Conservation (phyloP, 1,139 yeast species). For the Eremothecium gossypii region DNA sequence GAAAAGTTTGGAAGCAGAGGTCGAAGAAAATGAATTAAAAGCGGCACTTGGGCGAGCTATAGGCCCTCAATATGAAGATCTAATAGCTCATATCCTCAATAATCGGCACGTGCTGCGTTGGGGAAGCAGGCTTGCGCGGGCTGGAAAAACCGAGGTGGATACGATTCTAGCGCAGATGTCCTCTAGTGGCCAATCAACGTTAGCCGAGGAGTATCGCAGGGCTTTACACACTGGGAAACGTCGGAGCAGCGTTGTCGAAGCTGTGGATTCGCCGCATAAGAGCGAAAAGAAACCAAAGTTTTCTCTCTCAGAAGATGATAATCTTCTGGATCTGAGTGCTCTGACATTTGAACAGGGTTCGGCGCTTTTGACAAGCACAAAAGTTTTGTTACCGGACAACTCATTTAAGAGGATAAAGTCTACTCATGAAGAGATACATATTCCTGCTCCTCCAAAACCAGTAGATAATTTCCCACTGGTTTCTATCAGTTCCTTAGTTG, state of each 20-base stretch:
- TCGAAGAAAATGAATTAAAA: constrained; percentile 12
- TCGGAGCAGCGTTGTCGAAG: constrained; percentile 10
- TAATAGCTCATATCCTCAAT: constrained; percentile 41
- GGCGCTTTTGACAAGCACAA: constrained; percentile 51
- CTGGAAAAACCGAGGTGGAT: constrained; percentile 32
- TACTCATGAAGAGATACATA: constrained; percentile 75
- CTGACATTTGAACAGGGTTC: constrained; percentile 65
- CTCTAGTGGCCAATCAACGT: constrained; percentile 28
- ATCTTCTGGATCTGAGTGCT: constrained; percentile 52
- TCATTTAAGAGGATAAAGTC: constrained; percentile 68
- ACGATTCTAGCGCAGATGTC: constrained; percentile 29
- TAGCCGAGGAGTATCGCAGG: constrained; percentile 29
- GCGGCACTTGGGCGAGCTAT: constrained; percentile 34
- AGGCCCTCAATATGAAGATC: constrained; percentile 41
- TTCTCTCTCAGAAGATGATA: constrained; percentile 32
- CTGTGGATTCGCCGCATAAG: constrained; percentile 1
- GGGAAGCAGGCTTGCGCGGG: constrained; percentile 39
- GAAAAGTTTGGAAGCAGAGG: constrained; percentile 3
- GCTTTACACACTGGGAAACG: constrained; percentile 17
- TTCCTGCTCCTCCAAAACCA: constrained; percentile 63
- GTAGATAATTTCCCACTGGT: constrained; percentile 43
- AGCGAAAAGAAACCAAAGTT: constrained; percentile 6
- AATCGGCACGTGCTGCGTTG: constrained; percentile 49
- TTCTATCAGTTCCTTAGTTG: constrained; percentile 56
- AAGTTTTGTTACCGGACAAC: constrained; percentile 70